Evolutionary conservation across 169 alveolate species (phyloP).

Genomic region (Plasmodium gallinaceum): DNA sequence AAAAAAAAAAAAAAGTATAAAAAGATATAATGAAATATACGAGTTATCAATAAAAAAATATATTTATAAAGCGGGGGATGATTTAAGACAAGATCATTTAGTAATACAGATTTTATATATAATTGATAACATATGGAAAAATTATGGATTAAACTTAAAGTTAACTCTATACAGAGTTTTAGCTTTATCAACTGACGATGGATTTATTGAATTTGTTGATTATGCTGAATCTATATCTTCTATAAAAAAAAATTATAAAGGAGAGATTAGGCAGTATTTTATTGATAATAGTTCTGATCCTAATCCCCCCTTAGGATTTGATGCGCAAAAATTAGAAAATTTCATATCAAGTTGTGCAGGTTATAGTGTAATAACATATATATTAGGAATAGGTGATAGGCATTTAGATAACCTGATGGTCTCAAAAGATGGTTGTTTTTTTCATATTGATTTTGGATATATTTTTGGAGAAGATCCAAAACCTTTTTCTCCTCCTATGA

Average conservation of each 20-base stretch:
- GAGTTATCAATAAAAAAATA: slow-evolving; percentile 62
- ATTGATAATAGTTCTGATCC: slow-evolving; percentile 30
- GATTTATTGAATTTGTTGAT: slow-evolving; percentile 86
- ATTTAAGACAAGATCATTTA: slow-evolving; percentile 95
- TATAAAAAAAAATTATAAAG: slow-evolving; percentile 76
- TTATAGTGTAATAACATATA: slow-evolving; percentile 96
- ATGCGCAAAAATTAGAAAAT: slow-evolving; percentile 85
- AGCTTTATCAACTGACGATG: slow-evolving; percentile 88
- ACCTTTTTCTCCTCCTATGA: slow-evolving; percentile 82
- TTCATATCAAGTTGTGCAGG: slow-evolving; percentile 97
- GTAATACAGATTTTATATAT: slow-evolving; percentile 91
- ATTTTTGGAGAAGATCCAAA: slow-evolving; percentile 94
- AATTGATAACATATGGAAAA: slow-evolving; percentile 91
- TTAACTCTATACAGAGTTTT: slow-evolving; percentile 91
- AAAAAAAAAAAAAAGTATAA: slow-evolving; percentile 7
- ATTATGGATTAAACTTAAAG: slow-evolving; percentile 92
- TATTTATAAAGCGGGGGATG: slow-evolving; percentile 97
- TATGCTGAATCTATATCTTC: slow-evolving; percentile 67
- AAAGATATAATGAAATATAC: slow-evolving; percentile 56
- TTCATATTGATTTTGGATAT: slow-evolving; percentile 99
- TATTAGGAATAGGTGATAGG: slow-evolving; percentile 99
- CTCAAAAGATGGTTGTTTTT: slow-evolving; percentile 93
- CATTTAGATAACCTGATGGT: slow-evolving; percentile 98
- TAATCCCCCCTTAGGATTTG: slow-evolving; percentile 59
- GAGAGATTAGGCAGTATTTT: slow-evolving; percentile 76